Percentiles rank a stretch among this genome's conserved stretches.
These are phyloP conservation scores for Paraconiothyrium sp. DNA, from an alignment of 2,329 filamentous ascomycete species.

Conservation along the genomic window DNA sequence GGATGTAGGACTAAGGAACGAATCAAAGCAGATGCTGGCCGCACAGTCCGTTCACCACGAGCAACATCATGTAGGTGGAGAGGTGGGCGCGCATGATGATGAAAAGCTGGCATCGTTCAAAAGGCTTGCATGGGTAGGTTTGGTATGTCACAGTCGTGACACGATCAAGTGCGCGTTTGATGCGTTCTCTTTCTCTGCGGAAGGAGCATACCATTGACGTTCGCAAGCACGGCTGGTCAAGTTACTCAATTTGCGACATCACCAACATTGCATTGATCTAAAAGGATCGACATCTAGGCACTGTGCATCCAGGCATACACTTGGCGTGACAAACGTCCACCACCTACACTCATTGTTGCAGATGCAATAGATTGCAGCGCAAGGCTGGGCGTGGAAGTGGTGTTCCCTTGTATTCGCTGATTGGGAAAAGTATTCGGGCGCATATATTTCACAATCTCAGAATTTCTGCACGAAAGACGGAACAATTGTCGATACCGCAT, in stretches of 20 bases:
- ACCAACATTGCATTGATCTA: neutral
- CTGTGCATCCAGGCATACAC: neutral
- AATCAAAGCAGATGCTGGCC: conserved; percentile 18
- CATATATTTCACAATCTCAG: too few species aligned
- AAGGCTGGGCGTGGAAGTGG: neutral
- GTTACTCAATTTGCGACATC: neutral
- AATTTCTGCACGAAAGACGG: neutral
- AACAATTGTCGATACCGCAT: neutral
- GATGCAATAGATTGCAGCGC: neutral
- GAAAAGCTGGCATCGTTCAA: too few species aligned
- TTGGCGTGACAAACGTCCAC: conserved; percentile 10
- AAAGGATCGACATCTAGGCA: neutral
- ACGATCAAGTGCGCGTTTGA: neutral
- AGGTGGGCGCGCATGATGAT: too few species aligned
- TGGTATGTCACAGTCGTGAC: neutral
- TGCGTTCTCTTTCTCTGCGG: neutral
- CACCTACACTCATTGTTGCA: neutral
- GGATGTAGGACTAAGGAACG: conserved; percentile 18
- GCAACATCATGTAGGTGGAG: neutral
- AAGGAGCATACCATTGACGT: neutral
- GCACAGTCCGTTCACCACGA: neutral
- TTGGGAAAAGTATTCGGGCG: neutral
- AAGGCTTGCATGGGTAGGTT: neutral
- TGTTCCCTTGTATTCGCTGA: neutral
- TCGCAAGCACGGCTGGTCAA: neutral